phyloP scores from a whole-genome alignment of 768 basidiomycete species.

The Pisolithus tinctorius region DNA sequence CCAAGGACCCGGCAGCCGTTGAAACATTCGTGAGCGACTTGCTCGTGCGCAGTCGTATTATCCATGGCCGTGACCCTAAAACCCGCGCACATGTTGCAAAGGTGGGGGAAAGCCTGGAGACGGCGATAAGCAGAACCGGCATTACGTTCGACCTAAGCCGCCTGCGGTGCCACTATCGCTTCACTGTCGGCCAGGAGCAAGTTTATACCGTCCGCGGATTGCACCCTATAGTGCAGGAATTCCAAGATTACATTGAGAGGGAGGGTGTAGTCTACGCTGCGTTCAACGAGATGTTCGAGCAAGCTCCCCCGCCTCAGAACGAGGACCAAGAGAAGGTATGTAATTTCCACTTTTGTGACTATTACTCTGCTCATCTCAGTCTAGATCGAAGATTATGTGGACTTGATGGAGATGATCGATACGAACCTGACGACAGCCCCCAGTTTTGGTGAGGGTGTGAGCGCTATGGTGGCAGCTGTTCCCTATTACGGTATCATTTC shows the following conservation, averaged over 20 bases:
- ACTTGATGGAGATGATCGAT: constrained; percentile 5
- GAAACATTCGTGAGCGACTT: constrained; percentile 9
- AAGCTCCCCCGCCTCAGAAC: not conserved
- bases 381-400: not conserved
- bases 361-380: too few relatives aligned
- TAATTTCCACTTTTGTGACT: not conserved
- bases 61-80: not conserved
- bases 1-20: not conserved
- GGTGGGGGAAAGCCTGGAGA: not conserved
- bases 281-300: constrained; percentile 31
- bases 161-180: constrained; percentile 13
- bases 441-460: not conserved
- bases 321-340: not conserved
- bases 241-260: constrained; percentile 23
- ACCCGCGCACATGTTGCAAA: not conserved
- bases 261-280: constrained; percentile 22
- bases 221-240: constrained; percentile 15
- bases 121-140: too few relatives aligned
- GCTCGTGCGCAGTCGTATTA: not conserved
- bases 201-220: not conserved
- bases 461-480: not conserved
- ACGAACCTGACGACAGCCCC: not conserved
- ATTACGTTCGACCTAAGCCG: not conserved
- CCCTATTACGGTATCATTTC: not conserved
- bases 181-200: constrained; percentile 11